Conservation (phyloP, 2,329 filamentous ascomycete genomes). For the Colletotrichum falcatum region DNA sequence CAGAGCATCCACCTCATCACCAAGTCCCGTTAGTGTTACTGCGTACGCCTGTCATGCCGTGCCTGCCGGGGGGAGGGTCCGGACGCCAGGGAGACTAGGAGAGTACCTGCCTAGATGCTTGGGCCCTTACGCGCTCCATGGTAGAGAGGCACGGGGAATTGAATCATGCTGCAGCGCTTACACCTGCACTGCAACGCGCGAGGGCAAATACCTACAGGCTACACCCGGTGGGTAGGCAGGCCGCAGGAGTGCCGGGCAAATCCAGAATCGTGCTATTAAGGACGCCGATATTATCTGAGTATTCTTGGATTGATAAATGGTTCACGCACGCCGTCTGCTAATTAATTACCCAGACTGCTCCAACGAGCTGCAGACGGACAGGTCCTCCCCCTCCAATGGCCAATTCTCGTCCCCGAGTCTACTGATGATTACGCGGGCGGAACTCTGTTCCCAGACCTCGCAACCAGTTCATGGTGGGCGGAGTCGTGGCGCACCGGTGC, state of each 20-base stretch:
- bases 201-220: too few species aligned
- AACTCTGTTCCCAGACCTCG: neutral
- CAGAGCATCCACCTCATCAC: neutral
- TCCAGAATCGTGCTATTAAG: neutral
- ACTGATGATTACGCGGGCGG: neutral
- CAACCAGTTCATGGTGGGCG: neutral
- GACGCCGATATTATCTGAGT: neutral
- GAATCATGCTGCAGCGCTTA: neutral
- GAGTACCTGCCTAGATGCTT: neutral
- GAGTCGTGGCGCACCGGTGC: neutral
- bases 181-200: neutral
- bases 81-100: neutral
- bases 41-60: neutral
- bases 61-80: neutral
- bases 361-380: neutral
- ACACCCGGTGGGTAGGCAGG: too few species aligned
- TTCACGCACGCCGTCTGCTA: neutral
- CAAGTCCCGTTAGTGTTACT: neutral
- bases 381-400: neutral
- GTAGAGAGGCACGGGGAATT: neutral
- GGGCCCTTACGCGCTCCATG: neutral
- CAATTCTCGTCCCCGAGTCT: too few species aligned
- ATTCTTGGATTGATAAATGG: conserved; percentile 1
- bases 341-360: neutral
- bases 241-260: neutral